Conservation (phyloP, 73 alveolate species). For the Paraurostyla sp. region DNA sequence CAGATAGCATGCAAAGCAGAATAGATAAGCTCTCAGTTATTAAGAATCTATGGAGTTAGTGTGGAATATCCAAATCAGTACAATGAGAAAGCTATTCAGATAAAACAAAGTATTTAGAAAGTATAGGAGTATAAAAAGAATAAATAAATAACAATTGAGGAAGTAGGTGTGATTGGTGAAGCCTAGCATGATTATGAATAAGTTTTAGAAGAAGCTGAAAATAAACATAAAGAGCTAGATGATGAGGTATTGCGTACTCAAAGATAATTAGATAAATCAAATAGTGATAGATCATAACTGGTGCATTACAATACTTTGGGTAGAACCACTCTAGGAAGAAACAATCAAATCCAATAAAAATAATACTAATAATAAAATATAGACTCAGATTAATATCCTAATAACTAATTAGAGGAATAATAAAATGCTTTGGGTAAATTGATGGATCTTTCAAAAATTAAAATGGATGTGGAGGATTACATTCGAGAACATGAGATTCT, state of each 20-base stretch:
- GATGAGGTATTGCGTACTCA: too few species aligned
- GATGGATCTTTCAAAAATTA: neutral
- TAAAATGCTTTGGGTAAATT: conserved; percentile 31
- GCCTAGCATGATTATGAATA: neutral
- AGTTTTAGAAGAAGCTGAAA: too few species aligned
- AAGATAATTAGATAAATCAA: too few species aligned
- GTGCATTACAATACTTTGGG: too few species aligned
- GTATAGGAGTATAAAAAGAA: neutral
- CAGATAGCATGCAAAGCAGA: conserved; percentile 14
- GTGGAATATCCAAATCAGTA: neutral
- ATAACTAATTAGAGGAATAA: too few species aligned
- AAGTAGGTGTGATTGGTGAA: neutral
- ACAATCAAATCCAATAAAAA: too few species aligned
- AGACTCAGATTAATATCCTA: too few species aligned
- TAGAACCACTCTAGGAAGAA: too few species aligned
- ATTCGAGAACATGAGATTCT: conserved; percentile 14
- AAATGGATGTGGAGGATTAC: conserved; percentile 50
- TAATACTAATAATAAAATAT: too few species aligned
- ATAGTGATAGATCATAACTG: too few species aligned
- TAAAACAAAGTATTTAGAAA: neutral
- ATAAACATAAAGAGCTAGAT: too few species aligned
- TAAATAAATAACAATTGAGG: neutral
- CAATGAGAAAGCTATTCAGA: neutral
- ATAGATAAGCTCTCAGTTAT: neutral
- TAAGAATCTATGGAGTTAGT: neutral